These are phyloP conservation scores for Yamadazyma olivae DNA, from an alignment of 805 yeast species.

Conservation along the genomic window DNA sequence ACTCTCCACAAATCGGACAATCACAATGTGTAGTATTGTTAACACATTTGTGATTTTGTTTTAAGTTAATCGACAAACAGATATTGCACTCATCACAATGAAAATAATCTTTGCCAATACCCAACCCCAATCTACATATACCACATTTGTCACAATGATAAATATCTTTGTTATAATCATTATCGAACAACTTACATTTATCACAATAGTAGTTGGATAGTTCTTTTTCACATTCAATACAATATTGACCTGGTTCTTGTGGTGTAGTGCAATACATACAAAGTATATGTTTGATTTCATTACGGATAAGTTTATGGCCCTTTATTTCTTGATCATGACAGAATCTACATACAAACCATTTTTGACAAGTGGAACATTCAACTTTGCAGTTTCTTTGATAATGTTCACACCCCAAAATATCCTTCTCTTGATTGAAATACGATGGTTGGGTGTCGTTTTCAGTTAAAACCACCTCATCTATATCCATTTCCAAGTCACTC, in stretches of 20 bases:
- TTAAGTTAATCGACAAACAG: slow-evolving; percentile 77
- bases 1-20: slow-evolving; percentile 92
- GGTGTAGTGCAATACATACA: slow-evolving; percentile 80
- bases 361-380: slow-evolving; percentile 71
- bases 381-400: slow-evolving; percentile 81
- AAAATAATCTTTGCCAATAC: slow-evolving; percentile 83
- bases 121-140: slow-evolving; percentile 86
- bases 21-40: slow-evolving; percentile 86
- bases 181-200: slow-evolving; percentile 78
- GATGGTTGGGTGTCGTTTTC: slow-evolving; percentile 48
- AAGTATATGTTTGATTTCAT: slow-evolving; percentile 61
- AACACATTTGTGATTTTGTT: slow-evolving; percentile 76
- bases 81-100: slow-evolving; percentile 90
- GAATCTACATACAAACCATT: slow-evolving; percentile 79
- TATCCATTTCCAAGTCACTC: neutral
- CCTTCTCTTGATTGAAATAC: slow-evolving; percentile 40
- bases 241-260: slow-evolving; percentile 69
- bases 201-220: slow-evolving; percentile 78
- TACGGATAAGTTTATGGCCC: slow-evolving; percentile 57
- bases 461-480: slow-evolving; percentile 42
- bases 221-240: slow-evolving; percentile 62
- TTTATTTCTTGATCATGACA: slow-evolving; percentile 71
- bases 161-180: slow-evolving; percentile 72
- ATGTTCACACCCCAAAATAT: slow-evolving; percentile 73
- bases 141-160: slow-evolving; percentile 94